Base-by-base conservation (phyloP, 2,329 filamentous ascomycete genomes). In the Cylindrodendrum hubeiense region DNA sequence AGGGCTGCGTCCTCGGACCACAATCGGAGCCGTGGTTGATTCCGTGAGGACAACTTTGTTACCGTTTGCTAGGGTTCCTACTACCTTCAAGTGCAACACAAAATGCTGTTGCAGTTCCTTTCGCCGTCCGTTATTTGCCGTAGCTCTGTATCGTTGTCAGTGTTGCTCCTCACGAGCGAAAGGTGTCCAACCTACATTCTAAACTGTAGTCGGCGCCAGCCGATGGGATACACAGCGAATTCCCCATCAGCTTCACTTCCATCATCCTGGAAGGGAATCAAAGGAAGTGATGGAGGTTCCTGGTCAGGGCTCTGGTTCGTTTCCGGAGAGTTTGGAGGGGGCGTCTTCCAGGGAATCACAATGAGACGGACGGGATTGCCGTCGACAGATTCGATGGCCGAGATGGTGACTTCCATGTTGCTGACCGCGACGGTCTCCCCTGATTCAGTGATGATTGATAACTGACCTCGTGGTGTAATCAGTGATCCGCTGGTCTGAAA, bases 71-170 rank as follows among this genome's bases (percentile, higher is more conserved):
- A 98, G 82, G 0, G 93, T 96, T 17, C 91, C 95, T 68, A 95
- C 85, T 10, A 97, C 91, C 79, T 95, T 97, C 55, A 98, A 83
- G 68, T 94, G 91, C 63, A 98, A 86, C 12, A 97, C 90, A 79
- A 98, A 98, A 81, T 98, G 95, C 77, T 98, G 95, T 77, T 98
- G 95, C 49, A 98, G 87, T 78, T 98, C 95, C 82, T 97, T 97
- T 67, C 95, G 87, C 65, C 95, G 90, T 12, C 95, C 95, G 77
- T 98, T 98, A 81, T 98, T 98, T 61, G 95, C 95, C 9, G 95
- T 98, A 19, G 95, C 95, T 78, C 95, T 89, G 62, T 41, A 24
- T 44, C 8, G 13, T 17, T 37, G 50, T 72, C 43, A 70, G 69
- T 39, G 63, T 63, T 33, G 21, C 21, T n/a, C 37, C 24, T 30